phyloP scores from a whole-genome alignment of 192 early-diverging fungal species.

The Backusella mclennaniae region DNA sequence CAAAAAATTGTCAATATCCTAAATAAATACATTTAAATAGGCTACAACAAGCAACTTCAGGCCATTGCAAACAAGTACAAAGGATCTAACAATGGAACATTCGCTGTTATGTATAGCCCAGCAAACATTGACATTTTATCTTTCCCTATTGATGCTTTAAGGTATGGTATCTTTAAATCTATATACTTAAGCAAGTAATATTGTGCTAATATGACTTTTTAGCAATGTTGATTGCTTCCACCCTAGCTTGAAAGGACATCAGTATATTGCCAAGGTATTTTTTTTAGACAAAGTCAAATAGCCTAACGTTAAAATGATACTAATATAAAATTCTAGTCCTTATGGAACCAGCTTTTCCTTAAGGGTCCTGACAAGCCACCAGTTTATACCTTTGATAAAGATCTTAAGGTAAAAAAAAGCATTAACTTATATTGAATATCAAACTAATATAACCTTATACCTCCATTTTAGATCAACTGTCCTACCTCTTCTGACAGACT shows the following conservation, averaged over 20 bases:
- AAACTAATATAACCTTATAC: not conserved
- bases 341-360: conserved; percentile 26
- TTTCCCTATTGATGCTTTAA: conserved; percentile 19
- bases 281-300: not conserved
- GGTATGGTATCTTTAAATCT: not conserved
- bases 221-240: conserved; percentile 26
- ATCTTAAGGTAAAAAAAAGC: conserved; percentile 7
- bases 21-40: not conserved
- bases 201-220: not conserved
- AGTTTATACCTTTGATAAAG: not conserved
- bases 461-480: not conserved
- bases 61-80: conserved; percentile 21
- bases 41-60: conserved; percentile 13
- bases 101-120: conserved; percentile 17
- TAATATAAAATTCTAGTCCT: not conserved
- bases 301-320: no score
- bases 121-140: conserved; percentile 1
- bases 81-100: not conserved
- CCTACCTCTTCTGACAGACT: not conserved
- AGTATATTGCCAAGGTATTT: conserved; percentile 19
- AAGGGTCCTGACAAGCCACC: not conserved
- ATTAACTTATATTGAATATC: not conserved
- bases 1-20: not conserved
- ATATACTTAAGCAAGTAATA: not conserved
- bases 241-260: conserved; percentile 15